These are phyloP conservation scores for Seiridium cupressi DNA, from an alignment of 2,329 filamentous ascomycete species.

Conservation along the genomic window DNA sequence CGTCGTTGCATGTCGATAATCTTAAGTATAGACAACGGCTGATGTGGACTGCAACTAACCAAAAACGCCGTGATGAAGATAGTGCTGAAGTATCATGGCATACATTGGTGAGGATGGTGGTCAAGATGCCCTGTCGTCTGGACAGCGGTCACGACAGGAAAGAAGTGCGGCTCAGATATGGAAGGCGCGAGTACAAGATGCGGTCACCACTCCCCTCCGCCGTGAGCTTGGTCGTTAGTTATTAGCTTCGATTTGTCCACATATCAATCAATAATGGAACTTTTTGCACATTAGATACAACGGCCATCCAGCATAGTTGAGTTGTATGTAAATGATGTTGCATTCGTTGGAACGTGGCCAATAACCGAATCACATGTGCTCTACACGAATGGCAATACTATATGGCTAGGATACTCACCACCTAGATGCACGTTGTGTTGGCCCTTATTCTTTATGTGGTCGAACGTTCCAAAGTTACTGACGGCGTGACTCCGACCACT, in stretches of 20 bases:
- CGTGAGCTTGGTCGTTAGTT: too few species aligned
- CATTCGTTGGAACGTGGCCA: background rate
- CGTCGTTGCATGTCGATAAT: constrained; percentile 43
- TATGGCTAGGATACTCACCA: constrained; percentile 16
- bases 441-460: constrained; percentile 15
- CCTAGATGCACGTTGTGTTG: constrained; percentile 19
- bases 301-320: background rate
- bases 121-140: background rate
- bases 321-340: too few species aligned
- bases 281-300: too few species aligned
- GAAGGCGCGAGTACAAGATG: too few species aligned
- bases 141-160: background rate
- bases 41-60: background rate
- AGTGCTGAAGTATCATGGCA: background rate
- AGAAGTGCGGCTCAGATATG: background rate
- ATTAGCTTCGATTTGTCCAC: too few species aligned
- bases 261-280: too few species aligned
- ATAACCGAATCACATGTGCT: background rate
- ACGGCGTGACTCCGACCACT: constrained; percentile 20
- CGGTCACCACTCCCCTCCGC: too few species aligned
- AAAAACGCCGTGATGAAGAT: background rate
- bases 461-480: constrained; percentile 12
- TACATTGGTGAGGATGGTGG: background rate
- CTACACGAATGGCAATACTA: constrained; percentile 15
- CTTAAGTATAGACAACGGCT: background rate